Base-by-base conservation (phyloP, 2,329 filamentous ascomycete species). In the Ustulina deusta region DNA sequence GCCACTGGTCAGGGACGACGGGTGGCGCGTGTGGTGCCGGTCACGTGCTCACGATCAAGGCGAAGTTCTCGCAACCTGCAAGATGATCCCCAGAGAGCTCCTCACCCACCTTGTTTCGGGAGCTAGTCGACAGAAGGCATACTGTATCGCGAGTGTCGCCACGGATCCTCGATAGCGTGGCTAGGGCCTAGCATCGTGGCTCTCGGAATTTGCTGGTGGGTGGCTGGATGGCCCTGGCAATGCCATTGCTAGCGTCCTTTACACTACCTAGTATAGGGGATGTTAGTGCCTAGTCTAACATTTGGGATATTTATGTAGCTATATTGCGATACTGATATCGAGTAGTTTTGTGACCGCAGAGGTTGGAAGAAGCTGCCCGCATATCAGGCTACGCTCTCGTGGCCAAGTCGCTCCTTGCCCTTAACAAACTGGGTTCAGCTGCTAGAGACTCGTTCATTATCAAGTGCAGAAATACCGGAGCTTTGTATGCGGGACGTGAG, bases 401-500 rank as follows among this genome's bases (percentile, higher is more conserved):
- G 20, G 46, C n/a, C 46, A 6, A 5, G 6, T 36, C 9, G 15
- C 46, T 54, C 48, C 46, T 36, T n/a, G 1, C 34, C 20, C 9
- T 34, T 10, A 6, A 13, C 2, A 2, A 15, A 38, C 38, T 34
- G 46, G 15, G 25, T 17, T 22, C 15, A 20, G 9, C 46, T 54
- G 17, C 36, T 20, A 36, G 36, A 15, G 15, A 29, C 54, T 2
- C 44, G 44, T 36, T 7, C 15, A 42, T 15, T 51, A 32, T 25
- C 15, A 13, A 34, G 17, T 7, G 6, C 6, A 15, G 51, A 63
- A 22, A 25, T 63, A 40, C 51, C 51, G 6, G 17, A 51, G n/a
- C 34, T 63, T n/a, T 58, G 59, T 25, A 9, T 1, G 11, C 51
- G n/a, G 29, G 59, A 66, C 20, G 13, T 63, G 25, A 42, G 22